Evolutionary conservation across 805 yeast species (phyloP), one percentile per base, ranked within the genome.

Genomic region (Ogataea haglerorum): DNA sequence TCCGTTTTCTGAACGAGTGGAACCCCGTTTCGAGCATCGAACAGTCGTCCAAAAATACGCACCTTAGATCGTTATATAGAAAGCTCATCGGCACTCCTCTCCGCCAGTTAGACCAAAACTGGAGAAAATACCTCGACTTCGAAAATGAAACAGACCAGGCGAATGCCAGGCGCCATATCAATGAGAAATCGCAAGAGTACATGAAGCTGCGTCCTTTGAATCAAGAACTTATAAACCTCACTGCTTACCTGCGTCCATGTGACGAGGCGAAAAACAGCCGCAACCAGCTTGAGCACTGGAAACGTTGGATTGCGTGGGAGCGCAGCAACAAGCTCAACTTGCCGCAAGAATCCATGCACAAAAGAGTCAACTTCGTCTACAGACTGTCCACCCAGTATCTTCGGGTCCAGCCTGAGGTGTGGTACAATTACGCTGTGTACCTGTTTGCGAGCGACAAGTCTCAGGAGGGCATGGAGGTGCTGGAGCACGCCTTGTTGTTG

Each of bases 131-230:
- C 61, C 82, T 86, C 16, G 69, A 73, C 44, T 93, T 93, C 80
- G 98, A 91, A 62, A 86, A 81, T 52, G 82, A 80, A 27, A 65
- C 80, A 14, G 85, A 84, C 55, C 69, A 83, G 25, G 67, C 82
- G 14, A 84, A 90, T 3, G 93, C 96, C 3, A 78, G 95, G 54
- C 87, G 86, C 60, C 80, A 83, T 56, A 81, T 90, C 38, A 80
- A 85, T 31, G 97, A 90, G 52, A 73, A 79, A 45, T 84, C 95
- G 10, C 80, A 85, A 3, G 83, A 79, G 10, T 93, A 89, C 58
- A 86, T 91, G 96, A 79, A 75, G 49, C 90, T 96, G 2, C 73
- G 96, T 47, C 75, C 93, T 0, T 71, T 85, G 65, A 77, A 78
- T 46, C 79, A 76, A 30, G 95, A 86, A 56, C 77, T 88, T 73